Base-by-base conservation (phyloP, 148 eudicot species). In the Dysphania ambrosioides region DNA sequence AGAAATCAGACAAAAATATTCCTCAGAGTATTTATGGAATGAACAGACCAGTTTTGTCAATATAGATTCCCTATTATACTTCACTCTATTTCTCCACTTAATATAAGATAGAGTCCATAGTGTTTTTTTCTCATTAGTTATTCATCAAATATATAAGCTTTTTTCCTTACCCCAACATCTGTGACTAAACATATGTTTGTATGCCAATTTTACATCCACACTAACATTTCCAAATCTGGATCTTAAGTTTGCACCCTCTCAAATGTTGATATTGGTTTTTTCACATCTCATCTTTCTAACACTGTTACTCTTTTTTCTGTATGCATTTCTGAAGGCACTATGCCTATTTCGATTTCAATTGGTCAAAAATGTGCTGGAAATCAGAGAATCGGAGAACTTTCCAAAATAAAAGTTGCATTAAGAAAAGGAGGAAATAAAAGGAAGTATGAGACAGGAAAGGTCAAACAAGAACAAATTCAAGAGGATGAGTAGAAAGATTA, bases 1-100 rank as follows among this genome's bases (percentile, higher is more conserved):
- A 79, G 23, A 51, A 26, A 29, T 56, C 47, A 51, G 74, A 69
- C 47, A 35, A 27, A 62, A 49, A 19, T 27, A 72, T 38, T 67
- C 64, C 63, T 57, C 1, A 8, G 35, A 60, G 53, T 44, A 72
- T 44, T 31, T 29, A n/a, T 24, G 58, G 32, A 19, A 8, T 19
- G 1, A 35, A 31, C 19, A 21, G 42, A 6, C 63, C 30, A 27
- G 32, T 59, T 24, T 12, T 27, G 63, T 29, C 63, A 59, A 24
- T 21, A 53, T 53, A 53, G 23, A 53, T 53, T 30, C 65, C 65
- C 65, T 29, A 30, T 8, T 36, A 29, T 11, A 31, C 13, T 13
- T 61, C 36, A 61, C 21, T 15, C 36, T 26, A 24, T 59, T 59
- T 27, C 18, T 30, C 21, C 65, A 60, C 1, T 30, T 12, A 13